Base-by-base conservation (phyloP, 306 rosid species). In the Citrullus colocynthis region DNA sequence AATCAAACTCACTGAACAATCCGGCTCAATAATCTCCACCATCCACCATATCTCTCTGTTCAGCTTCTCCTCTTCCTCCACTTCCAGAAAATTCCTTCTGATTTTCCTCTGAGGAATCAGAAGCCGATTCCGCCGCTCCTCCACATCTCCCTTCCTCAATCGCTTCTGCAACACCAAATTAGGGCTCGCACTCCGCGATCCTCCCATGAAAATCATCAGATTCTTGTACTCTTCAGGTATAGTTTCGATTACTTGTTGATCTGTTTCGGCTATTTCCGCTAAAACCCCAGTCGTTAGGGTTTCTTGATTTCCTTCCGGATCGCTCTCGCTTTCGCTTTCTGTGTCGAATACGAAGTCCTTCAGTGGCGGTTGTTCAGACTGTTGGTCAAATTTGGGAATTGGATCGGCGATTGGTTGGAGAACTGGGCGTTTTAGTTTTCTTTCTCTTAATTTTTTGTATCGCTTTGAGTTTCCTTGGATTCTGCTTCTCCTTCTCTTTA, bases 21-120 rank as follows among this genome's bases (percentile, higher is more conserved):
- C 58, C 41, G 76, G 76, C 41, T 71, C 76, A 5, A 71, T 71
- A 1, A 71, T 24, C 76, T 71, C 76, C 58, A 71, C 76, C 59
- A 51, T 49, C 39, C 4, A 20, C 76, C 76, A 71, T 7, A 12
- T 7, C 3, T 28, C 7, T n/a, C 0, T 1, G 13, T 71, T 44
- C 76, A 71, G 9, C 3, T 6, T 1, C 21, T 24, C 76, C 41
- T 71, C 76, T 7, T 71, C 76, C 36, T 41, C 74, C 34, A n/a
- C 10, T 0, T 48, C 41, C 39, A 71, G 58, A 28, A 71, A 71
- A 1, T 12, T 21, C 41, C 0, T 1, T 7, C 17, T 16, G 1
- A 7, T 48, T 39, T 21, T 14, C 20, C 76, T 71, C 41, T 24
- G 39, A 10, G 58, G 76, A 11, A 71, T 71, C 76, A 48, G 1